These are phyloP conservation scores for Rhizopogon roseolus DNA, from an alignment of 768 basidiomycete genomes.

Conservation along the genomic window DNA sequence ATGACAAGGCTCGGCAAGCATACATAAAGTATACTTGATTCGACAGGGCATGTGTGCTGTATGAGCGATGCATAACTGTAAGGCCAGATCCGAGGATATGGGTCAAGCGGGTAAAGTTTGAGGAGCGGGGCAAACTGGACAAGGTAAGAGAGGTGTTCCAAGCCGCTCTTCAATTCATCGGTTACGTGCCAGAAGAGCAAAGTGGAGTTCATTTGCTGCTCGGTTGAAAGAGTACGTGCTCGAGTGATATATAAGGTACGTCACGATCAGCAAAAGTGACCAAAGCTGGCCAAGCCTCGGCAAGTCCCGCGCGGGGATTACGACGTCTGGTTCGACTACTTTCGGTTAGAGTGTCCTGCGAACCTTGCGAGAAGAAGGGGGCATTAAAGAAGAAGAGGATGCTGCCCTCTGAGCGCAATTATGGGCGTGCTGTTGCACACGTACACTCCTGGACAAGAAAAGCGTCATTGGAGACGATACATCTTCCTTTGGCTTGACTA, in stretches of 20 bases:
- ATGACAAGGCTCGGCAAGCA: slow-evolving; percentile 99
- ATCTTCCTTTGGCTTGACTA: slow-evolving; percentile 95
- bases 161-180: slow-evolving; percentile 90
- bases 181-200: slow-evolving; percentile 86
- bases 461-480: slow-evolving; percentile 87
- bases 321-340: slow-evolving; percentile 98
- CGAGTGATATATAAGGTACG: slow-evolving; percentile 96
- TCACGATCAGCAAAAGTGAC: no score
- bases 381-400: slow-evolving; percentile 54
- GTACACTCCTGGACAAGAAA: slow-evolving; percentile 93
- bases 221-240: slow-evolving; percentile 94
- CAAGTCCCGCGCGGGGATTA: slow-evolving; percentile 65
- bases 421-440: slow-evolving; percentile 92
- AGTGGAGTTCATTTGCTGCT: slow-evolving; percentile 83
- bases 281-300: no score
- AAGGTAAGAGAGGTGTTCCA: slow-evolving; percentile 86
- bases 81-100: slow-evolving; percentile 74
- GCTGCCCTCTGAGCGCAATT: slow-evolving; percentile 64
- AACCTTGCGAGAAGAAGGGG: slow-evolving; percentile 72
- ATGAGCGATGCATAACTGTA: slow-evolving; percentile 86
- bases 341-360: slow-evolving; percentile 79
- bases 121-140: slow-evolving; percentile 61
- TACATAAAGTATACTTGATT: slow-evolving; percentile 96
- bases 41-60: slow-evolving; percentile 88
- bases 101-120: slow-evolving; percentile 85